Evolutionary conservation across 2,329 filamentous ascomycete species (phyloP), one percentile per base, ranked within the genome.

Genomic region (Neocucurbitaria cava): DNA sequence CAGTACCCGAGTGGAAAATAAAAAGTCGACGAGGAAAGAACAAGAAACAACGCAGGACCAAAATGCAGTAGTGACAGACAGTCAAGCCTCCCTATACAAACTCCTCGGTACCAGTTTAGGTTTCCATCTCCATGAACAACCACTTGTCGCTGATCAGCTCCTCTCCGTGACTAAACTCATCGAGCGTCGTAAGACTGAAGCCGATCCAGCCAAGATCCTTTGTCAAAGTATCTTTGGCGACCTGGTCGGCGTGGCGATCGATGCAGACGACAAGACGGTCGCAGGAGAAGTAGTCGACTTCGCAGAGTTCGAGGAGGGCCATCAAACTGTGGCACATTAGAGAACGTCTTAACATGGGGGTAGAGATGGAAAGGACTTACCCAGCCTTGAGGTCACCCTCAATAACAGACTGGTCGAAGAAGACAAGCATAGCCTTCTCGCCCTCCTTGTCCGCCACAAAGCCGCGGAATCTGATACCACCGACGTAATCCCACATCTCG

Each of bases 161-260:
- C 42, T 77, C 78, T 43, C 75, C 73, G 41, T 82, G 79, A 15
- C 85, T 84, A 89, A 92, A 96, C 65, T 86, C 84, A 64, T 92
- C 88, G 39, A 97, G 82, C 21, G 90, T 94, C 45, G 87, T 87
- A 63, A 94, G 84, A 71, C 91, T 90, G 72, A 96, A 96, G 50
- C 93, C 93, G 61, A 96, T 93, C 93, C 93, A 97, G 74, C 92
- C 90, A 46, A 97, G 84, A 69, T 92, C 93, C 75, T 89, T 91
- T 69, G 89, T 86, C 64, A 94, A 81, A 54, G 87, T 82, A 64
- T 88, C 85, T 53, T 85, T 81, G 58, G 90, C 86, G 54, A 83
- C 79, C 23, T 82, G 77, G 35, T 85, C 82, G 59, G 89, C 85
- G 41, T 81, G 56, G 60, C 92, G 89, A 74, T 94, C 91, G 59